Percentiles rank a stretch among this genome's conserved stretches.
phyloP scores from a whole-genome alignment of 2,329 filamentous ascomycete species.

The Aspergillus melleus region DNA sequence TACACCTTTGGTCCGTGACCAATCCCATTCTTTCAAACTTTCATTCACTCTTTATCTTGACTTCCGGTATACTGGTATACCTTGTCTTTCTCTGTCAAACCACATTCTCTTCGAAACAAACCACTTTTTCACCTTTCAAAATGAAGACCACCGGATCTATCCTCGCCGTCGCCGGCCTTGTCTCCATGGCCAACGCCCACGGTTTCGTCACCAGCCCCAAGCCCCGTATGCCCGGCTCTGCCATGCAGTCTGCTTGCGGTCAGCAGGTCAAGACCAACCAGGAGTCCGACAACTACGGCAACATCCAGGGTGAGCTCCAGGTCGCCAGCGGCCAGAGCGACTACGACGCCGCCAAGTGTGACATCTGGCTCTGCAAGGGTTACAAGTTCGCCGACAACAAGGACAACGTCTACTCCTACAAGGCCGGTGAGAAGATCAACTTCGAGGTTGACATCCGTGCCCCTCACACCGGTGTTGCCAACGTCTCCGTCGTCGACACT shows the following conservation, averaged over 20 bases:
- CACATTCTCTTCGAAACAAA: conserved; percentile 14
- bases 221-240: conserved; percentile 52
- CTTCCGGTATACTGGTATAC: conserved; percentile 27
- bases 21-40: conserved; percentile 16
- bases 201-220: conserved; percentile 53
- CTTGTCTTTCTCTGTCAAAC: conserved; percentile 14
- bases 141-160: conserved; percentile 47
- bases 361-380: conserved; percentile 60
- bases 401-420: conserved; percentile 54
- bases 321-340: conserved; percentile 49
- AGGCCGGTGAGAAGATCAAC: conserved; percentile 45
- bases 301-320: conserved; percentile 57
- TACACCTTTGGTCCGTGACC: conserved; percentile 23
- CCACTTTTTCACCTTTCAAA: conserved; percentile 19
- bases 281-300: conserved; percentile 55
- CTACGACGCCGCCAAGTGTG: conserved; percentile 50
- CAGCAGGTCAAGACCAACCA: conserved; percentile 56
- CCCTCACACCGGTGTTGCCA: conserved; percentile 50
- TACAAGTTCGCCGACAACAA: conserved; percentile 58
- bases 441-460: conserved; percentile 48
- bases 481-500: conserved; percentile 52
- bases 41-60: conserved; percentile 10
- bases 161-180: conserved; percentile 45
- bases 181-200: conserved; percentile 53
- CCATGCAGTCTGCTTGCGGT: conserved; percentile 55